phyloP scores from a whole-genome alignment of 352 stramenopile species.

The Pythium insidiosum region DNA sequence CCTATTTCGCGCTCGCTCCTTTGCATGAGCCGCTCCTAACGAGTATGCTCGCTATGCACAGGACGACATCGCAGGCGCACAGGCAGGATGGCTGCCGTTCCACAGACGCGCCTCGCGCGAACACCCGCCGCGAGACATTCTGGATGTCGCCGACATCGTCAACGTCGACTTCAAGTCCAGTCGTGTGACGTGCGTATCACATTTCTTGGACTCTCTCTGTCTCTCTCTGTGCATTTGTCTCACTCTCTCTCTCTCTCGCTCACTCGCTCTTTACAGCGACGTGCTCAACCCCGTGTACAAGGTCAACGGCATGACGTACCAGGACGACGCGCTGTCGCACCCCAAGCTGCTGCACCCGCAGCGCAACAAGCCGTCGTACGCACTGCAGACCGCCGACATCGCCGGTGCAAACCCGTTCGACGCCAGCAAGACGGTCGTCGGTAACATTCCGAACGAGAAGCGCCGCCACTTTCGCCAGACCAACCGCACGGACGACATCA shows the following conservation, averaged over 20 bases:
- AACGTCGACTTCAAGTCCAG: conserved; percentile 65
- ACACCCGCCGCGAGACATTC: conserved; percentile 48
- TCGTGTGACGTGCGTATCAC: conserved; percentile 46
- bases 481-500: conserved; percentile 59
- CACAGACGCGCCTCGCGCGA: conserved; percentile 46
- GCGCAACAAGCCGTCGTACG: conserved; percentile 42
- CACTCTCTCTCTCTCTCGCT: not conserved
- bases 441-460: conserved; percentile 48
- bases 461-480: conserved; percentile 45
- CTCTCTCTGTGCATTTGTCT: not conserved
- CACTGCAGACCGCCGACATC: conserved; percentile 56
- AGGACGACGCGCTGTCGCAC: conserved; percentile 41
- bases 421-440: conserved; percentile 40
- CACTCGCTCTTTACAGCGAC: conserved; percentile 22
- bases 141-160: conserved; percentile 59
- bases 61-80: conserved; percentile 49
- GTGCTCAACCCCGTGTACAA: conserved; percentile 70
- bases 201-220: not conserved
- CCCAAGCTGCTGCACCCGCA: conserved; percentile 34
- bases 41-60: too few species aligned
- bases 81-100: conserved; percentile 40
- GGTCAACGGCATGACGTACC: conserved; percentile 49
- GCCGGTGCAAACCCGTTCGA: conserved; percentile 42
- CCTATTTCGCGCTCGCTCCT: too few species aligned
- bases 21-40: too few species aligned